These are phyloP conservation scores for Secale cereale DNA, from an alignment of 176 grass and related monocot species.

Conservation along the genomic window DNA sequence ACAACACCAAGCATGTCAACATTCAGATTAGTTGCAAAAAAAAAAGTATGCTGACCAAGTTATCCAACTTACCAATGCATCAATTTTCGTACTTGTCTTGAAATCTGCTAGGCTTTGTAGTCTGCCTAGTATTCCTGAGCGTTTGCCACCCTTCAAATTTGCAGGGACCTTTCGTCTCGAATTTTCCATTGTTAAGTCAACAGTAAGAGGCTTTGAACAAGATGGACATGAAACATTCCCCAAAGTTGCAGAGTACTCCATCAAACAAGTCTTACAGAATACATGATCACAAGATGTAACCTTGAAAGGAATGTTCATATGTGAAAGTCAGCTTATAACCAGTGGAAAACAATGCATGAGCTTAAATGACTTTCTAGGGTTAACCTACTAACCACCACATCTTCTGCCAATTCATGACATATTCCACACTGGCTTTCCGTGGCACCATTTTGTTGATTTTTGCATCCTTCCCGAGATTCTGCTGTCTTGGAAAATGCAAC, in stretches of 20 bases:
- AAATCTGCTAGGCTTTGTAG: constrained; percentile 61
- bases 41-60: background rate
- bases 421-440: constrained; percentile 60
- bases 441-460: constrained; percentile 32
- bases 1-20: constrained; percentile 16
- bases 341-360: constrained; percentile 10
- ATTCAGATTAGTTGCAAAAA: background rate
- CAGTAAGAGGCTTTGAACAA: constrained; percentile 79
- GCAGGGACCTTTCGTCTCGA: constrained; percentile 33
- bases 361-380: background rate
- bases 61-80: constrained; percentile 74
- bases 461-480: constrained; percentile 26
- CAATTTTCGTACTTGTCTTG: constrained; percentile 93
- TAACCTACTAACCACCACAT: constrained; percentile 62
- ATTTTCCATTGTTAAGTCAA: constrained; percentile 59
- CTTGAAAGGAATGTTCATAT: constrained; percentile 35
- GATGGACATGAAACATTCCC: constrained; percentile 70
- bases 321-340: constrained; percentile 4
- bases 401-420: constrained; percentile 61
- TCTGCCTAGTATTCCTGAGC: constrained; percentile 76
- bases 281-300: constrained; percentile 84
- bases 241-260: constrained; percentile 66
- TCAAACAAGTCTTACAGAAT: constrained; percentile 91
- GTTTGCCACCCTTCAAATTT: constrained; percentile 54
- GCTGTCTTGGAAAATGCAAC: constrained; percentile 82